Evolutionary conservation across 768 basidiomycete species (phyloP).

Genomic region (Leucocoprinus sp.): DNA sequence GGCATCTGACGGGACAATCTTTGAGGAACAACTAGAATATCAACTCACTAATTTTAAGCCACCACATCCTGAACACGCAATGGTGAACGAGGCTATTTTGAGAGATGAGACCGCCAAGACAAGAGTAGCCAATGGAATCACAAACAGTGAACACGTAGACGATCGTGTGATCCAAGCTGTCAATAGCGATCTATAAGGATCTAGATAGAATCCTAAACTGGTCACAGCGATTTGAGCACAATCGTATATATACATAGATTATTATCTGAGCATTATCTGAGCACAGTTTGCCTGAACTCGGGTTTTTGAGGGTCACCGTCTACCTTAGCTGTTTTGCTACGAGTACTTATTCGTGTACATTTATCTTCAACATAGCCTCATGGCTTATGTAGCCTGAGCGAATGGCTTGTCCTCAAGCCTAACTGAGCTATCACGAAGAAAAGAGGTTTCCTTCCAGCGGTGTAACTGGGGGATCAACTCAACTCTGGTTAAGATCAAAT

Average conservation of each 20-base stretch:
- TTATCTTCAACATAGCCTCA: no score
- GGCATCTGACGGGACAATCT: constrained; percentile 38
- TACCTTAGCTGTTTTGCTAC: no score
- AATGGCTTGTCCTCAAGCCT: no score
- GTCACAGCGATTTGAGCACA: background rate
- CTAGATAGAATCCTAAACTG: no score
- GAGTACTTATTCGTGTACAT: no score
- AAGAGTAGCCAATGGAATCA: constrained; percentile 3
- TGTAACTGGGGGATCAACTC: no score
- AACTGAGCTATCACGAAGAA: no score
- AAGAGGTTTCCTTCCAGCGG: no score
- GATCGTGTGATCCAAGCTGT: constrained; percentile 10
- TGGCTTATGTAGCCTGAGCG: no score
- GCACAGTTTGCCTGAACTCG: no score
- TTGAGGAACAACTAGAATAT: constrained; percentile 64
- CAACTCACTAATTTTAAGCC: constrained; percentile 59
- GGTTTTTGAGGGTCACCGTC: no score
- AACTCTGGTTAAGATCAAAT: no score
- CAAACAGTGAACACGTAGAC: background rate
- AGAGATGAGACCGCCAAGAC: constrained; percentile 23
- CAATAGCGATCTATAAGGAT: constrained; percentile 3
- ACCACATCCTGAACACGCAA: constrained; percentile 67
- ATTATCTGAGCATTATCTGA: background rate
- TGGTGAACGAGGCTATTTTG: constrained; percentile 61
- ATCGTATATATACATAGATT: background rate